Conservation (phyloP, 176 grass and related monocot species). For the Thinopyrum elongatum region DNA sequence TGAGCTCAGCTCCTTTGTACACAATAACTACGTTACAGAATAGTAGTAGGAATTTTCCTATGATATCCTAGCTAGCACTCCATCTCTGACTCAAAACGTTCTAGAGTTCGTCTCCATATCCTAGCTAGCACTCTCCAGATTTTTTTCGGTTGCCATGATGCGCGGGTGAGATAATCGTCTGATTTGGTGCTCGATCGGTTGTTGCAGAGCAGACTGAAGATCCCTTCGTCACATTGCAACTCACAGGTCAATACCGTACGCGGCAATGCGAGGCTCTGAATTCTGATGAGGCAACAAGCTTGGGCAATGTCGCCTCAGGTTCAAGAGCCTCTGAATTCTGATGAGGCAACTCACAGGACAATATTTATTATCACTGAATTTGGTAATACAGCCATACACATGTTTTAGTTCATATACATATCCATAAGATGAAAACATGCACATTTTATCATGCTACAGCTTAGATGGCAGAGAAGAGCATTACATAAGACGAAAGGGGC, state of each 20-base stretch:
- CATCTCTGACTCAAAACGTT: no score
- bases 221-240: conserved; percentile 53
- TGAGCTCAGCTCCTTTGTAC: no score
- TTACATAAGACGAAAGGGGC: background rate
- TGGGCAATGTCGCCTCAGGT: conserved; percentile 60
- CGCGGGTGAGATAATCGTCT: background rate
- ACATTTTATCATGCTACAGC: background rate
- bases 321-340: background rate
- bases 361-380: background rate
- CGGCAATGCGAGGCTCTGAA: conserved; percentile 34
- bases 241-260: conserved; percentile 41
- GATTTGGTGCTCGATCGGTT: conserved; percentile 16
- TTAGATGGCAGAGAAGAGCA: background rate
- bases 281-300: conserved; percentile 48
- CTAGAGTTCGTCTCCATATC: no score
- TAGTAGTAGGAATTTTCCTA: no score
- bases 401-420: background rate
- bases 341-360: no score
- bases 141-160: background rate
- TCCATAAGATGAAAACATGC: background rate
- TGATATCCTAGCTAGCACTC: no score
- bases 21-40: no score
- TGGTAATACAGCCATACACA: background rate
- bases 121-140: no score
- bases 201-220: conserved; percentile 20